Evolutionary conservation across 1,139 yeast genomes (phyloP), one percentile per base, ranked within the genome.

Genomic region (Magnusiomyces suaveolens): DNA sequence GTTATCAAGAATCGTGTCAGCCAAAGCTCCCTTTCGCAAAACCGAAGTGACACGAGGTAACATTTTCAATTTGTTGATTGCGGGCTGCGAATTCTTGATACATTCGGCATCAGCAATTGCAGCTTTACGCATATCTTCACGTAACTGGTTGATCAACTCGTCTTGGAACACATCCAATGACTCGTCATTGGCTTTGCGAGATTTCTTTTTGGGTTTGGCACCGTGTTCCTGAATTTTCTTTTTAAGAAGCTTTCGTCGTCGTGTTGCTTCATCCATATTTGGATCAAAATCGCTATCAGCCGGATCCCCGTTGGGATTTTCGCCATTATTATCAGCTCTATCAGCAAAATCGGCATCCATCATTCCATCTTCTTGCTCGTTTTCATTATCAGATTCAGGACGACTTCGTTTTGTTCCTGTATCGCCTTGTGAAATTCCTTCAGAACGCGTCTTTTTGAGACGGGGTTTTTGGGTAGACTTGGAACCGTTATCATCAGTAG

Each of bases 141-240:
- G 86, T 62, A 94, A 76, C 57, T 78, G 77, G 56, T 88, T 83
- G 61, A 94, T 87, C 60, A 81, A 79, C 66, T 90, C 97, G 72
- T 94, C 99, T 69, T 90, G 95, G 83, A 88, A 86, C 66, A 88
- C 84, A 68, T 90, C 97, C 63, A 92, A 73, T 71, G 90, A 97
- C 66, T 87, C 96, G 64, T 90, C 97, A 63, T 87, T 94, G 24
- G 78, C 75, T 57, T 84, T 79, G 66, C 79, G 79, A 41, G 72
- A 65, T 55, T 65, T 66, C 58, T 66, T 67, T 44, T 61, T 59
- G 41, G 78, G 74, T 57, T 80, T 78, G 67, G 86, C 82, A 56
- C 89, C 73, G 1, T 95, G 90, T 51, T 81, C 80, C 60, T 84
- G 89, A 75, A 92, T 80, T 63, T 78, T 81, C 58, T 83, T 90